These are phyloP conservation scores for Agrocybe pediades DNA, from an alignment of 768 basidiomycete species.

Conservation along the genomic window DNA sequence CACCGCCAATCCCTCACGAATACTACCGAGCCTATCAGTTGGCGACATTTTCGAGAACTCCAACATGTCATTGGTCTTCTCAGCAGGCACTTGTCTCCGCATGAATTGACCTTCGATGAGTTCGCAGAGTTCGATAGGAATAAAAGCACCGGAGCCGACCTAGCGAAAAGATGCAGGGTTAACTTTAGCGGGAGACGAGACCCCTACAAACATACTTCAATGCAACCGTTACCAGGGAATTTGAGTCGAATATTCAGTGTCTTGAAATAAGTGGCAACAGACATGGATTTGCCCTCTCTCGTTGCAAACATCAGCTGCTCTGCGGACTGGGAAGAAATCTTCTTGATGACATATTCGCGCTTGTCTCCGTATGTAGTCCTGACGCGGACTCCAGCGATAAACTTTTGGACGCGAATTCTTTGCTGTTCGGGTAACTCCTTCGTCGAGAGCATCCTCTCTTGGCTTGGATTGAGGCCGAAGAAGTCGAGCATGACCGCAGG, in stretches of 20 bases:
- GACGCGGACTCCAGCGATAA: constrained; percentile 33
- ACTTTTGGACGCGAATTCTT: constrained; percentile 41
- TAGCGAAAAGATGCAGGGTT: constrained; percentile 23
- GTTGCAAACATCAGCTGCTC: constrained; percentile 50
- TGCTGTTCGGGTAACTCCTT: constrained; percentile 52
- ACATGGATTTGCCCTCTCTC: constrained; percentile 40
- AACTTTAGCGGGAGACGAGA: neutral
- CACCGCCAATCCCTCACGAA: constrained; percentile 19
- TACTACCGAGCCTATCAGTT: constrained; percentile 45
- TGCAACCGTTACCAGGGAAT: constrained; percentile 63
- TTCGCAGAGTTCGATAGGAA: constrained; percentile 70
- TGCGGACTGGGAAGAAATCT: constrained; percentile 56
- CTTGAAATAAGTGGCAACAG: constrained; percentile 62
- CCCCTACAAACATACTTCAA: constrained; percentile 50
- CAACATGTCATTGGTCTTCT: constrained; percentile 66
- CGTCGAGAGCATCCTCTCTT: constrained; percentile 30
- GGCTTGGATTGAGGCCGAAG: constrained; percentile 27
- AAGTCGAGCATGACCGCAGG: constrained; percentile 59
- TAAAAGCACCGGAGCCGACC: constrained; percentile 64
- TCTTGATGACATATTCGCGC: constrained; percentile 43
- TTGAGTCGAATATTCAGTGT: constrained; percentile 47
- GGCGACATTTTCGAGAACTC: constrained; percentile 72
- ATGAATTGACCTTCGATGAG: constrained; percentile 72
- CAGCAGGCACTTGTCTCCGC: constrained; percentile 69
- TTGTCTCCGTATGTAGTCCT: constrained; percentile 16